Evolutionary conservation across 192 early-diverging fungal genomes (phyloP), one percentile per base, ranked within the genome.

Genomic region (Entomortierella lignicola): DNA sequence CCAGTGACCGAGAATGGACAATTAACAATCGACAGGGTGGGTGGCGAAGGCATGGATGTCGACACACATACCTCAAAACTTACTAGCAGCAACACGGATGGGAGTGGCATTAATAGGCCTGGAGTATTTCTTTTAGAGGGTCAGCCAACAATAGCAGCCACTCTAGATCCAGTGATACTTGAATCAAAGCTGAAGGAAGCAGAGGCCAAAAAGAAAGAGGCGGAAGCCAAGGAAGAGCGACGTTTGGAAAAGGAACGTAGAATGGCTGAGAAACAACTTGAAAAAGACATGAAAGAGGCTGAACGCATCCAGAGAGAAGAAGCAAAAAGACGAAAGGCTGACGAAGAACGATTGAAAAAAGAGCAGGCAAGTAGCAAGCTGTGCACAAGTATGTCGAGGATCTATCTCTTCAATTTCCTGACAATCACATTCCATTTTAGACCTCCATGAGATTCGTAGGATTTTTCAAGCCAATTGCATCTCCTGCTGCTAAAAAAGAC

Each of bases 251-350:
- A 82, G 64, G 64, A 84, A 31, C 72, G 60, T 34, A 82, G 66
- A 44, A 56, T 74, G 66, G 62, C 64, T 18, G 73, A 85, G 53
- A 53, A 43, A 34, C 63, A 63, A 57, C 47, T 60, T 0, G 83
- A 80, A 60, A 84, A 71, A 64, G 60, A 68, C 53, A 43, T 51
- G 58, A 83, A 69, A 31, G 83, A 85, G 59, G 84, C 82, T 23
- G 83, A 79, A 34, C 63, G 62, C 18, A 42, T 75, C 21, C 59
- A 60, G 26, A 72, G 64, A 21, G 83, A 83, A 20, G 82, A 87
- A 51, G 81, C 84, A 8, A 74, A 80, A 67, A 84, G 81, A 39
- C 52, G 67, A 23, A 83, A 85, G 25, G 82, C 87, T 26, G 72
- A 84, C 43, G 83, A 77, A 63, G 71, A 71, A 20, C 27, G 44